These are phyloP conservation scores for Penicillium longicatenatum DNA, from an alignment of 495 filamentous ascomycete genomes.

Conservation along the genomic window DNA sequence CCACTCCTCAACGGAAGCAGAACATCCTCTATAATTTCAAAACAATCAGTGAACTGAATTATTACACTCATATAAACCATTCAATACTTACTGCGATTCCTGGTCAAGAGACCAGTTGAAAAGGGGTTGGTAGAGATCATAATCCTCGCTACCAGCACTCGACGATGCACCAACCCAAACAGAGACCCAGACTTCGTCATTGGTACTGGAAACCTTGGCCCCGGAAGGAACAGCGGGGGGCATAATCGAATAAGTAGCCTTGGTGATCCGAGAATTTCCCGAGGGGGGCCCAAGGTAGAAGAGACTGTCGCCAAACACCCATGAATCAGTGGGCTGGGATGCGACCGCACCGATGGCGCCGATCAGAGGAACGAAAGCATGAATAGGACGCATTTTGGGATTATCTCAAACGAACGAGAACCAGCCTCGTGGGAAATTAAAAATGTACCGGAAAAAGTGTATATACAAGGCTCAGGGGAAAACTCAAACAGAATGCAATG, in stretches of 20 bases:
- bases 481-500: neutral
- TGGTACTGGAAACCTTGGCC: neutral
- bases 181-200: constrained; percentile 22
- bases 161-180: constrained; percentile 21
- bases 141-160: constrained; percentile 8
- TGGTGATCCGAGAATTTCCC: constrained; percentile 17
- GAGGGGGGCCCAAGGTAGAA: constrained; percentile 22
- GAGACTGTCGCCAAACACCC: constrained; percentile 19
- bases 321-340: constrained; percentile 13
- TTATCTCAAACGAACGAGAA: neutral
- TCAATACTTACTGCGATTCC: constrained; percentile 18
- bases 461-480: neutral
- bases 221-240: constrained; percentile 18
- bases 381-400: constrained; percentile 15
- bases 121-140: constrained; percentile 23
- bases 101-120: constrained; percentile 26
- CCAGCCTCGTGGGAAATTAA: neutral
- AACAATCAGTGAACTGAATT: neutral
- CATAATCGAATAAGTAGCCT: constrained; percentile 23
- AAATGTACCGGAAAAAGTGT: neutral
- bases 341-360: constrained; percentile 18
- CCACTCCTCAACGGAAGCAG: constrained; percentile 19
- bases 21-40: constrained; percentile 14
- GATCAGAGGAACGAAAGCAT: constrained; percentile 10
- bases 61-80: neutral